phyloP scores from a whole-genome alignment of 441 rosid genomes.

The Manihot esculenta region DNA sequence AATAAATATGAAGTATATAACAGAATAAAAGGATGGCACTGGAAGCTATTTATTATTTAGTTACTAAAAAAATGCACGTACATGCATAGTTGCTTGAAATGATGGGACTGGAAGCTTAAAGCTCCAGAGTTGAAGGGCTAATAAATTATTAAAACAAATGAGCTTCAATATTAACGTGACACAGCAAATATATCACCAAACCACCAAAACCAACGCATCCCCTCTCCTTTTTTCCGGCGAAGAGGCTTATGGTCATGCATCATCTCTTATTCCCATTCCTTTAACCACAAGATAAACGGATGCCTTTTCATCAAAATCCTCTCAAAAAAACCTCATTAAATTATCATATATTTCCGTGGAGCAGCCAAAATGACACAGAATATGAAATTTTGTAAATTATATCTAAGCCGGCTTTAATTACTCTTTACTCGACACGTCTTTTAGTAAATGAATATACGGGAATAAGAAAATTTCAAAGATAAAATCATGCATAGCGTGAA shows the following conservation, averaged over 20 bases:
- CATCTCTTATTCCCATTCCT: neutral
- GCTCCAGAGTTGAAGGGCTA: too few species aligned
- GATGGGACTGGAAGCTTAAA: neutral
- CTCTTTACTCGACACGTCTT: too few species aligned
- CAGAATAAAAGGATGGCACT: neutral
- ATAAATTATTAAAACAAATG: neutral
- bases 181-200: neutral
- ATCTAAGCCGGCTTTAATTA: too few species aligned
- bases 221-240: neutral
- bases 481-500: too few species aligned
- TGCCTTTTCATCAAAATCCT: neutral
- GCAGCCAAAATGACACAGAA: too few species aligned
- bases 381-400: too few species aligned
- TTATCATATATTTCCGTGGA: too few species aligned
- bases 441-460: too few species aligned
- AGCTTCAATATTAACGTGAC: neutral
- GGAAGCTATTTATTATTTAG: neutral
- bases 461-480: too few species aligned
- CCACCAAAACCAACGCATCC: neutral
- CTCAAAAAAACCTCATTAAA: neutral
- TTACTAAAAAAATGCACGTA: neutral
- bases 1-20: neutral
- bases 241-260: neutral
- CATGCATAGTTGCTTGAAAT: neutral
- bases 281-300: neutral